Percentiles rank a stretch among this genome's conserved stretches.
Evolutionary conservation across 805 yeast genomes (phyloP).

Genomic region (Lipomyces oligophaga): DNA sequence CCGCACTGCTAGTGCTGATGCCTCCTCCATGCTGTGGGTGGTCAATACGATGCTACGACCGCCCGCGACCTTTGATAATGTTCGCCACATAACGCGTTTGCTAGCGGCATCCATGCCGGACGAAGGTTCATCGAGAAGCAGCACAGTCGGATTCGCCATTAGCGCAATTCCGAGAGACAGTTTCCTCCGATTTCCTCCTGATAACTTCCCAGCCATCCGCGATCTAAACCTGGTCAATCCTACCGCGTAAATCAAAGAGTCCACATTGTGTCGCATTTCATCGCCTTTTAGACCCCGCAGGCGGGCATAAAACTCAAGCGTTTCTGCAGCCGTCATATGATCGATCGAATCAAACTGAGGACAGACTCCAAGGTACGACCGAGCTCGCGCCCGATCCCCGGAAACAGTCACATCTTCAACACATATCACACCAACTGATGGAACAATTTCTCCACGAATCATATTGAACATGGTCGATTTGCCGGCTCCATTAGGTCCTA

Average conservation of each 20-base stretch:
- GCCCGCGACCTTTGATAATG: constrained; percentile 34
- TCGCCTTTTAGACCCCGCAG: constrained; percentile 33
- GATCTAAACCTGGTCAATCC: constrained; percentile 35
- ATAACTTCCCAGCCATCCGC: constrained; percentile 35
- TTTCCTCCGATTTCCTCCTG: constrained; percentile 40
- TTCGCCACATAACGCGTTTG: constrained; percentile 40
- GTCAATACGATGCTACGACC: constrained; percentile 37
- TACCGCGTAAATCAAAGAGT: constrained; percentile 35
- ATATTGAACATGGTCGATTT: constrained; percentile 39
- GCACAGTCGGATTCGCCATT: constrained; percentile 38
- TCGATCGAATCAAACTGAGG: constrained; percentile 42
- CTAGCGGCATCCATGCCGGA: constrained; percentile 42
- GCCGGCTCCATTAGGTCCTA: constrained; percentile 42
- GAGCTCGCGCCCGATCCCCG: constrained; percentile 32
- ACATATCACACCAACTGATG: constrained; percentile 32
- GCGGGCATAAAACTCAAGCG: constrained; percentile 35
- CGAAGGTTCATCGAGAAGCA: constrained; percentile 40
- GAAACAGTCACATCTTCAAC: constrained; percentile 34
- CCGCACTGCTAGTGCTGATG: constrained; percentile 38
- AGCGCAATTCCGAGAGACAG: constrained; percentile 38
- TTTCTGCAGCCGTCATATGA: constrained; percentile 36
- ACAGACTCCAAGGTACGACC: constrained; percentile 38
- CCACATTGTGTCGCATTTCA: constrained; percentile 33
- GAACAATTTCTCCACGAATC: constrained; percentile 38
- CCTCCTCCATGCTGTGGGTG: constrained; percentile 41